phyloP scores from a whole-genome alignment of 805 yeast species.

The Suhomyces faveliae region DNA sequence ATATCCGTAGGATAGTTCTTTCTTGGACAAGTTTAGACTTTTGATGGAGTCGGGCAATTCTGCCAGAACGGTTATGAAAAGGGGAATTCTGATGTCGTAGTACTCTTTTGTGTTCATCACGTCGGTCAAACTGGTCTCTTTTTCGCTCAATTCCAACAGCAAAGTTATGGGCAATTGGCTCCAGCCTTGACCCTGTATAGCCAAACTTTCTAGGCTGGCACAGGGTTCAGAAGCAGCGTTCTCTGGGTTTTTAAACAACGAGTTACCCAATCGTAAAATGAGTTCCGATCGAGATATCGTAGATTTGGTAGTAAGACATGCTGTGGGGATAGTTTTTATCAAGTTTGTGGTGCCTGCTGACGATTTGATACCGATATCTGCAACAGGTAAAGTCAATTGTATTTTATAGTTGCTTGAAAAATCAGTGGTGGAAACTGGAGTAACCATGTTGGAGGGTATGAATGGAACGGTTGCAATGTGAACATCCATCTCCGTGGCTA shows the following conservation, averaged over 20 bases:
- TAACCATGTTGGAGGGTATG: constrained; percentile 15
- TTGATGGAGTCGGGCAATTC: constrained; percentile 23
- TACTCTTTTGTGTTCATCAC: background rate
- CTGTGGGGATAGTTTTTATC: constrained; percentile 36
- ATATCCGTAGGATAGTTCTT: constrained; percentile 24
- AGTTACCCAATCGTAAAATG: constrained; percentile 22
- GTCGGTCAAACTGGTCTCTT: background rate
- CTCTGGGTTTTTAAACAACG: background rate
- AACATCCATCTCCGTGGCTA: constrained; percentile 18
- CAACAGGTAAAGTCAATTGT: constrained; percentile 24
- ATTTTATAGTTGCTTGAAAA: constrained; percentile 7
- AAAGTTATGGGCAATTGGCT: constrained; percentile 30
- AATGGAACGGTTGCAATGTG: constrained; percentile 23
- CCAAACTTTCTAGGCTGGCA: constrained; percentile 13
- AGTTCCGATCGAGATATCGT: constrained; percentile 31
- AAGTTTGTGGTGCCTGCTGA: constrained; percentile 18
- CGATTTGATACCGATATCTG: constrained; percentile 21
- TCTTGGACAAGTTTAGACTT: constrained; percentile 12
- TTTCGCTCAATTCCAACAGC: constrained; percentile 5
- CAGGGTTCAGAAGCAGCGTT: constrained; percentile 1
- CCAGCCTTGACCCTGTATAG: constrained; percentile 34
- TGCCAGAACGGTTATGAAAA: constrained; percentile 28
- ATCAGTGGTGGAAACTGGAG: constrained; percentile 2
- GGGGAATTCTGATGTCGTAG: constrained; percentile 23
- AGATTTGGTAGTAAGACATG: constrained; percentile 28